A percentile compares a stretch with the other conserved stretches of the same genome.
Evolutionary conservation across 495 filamentous ascomycete species (phyloP).

Genomic region (Terfezia boudieri): DNA sequence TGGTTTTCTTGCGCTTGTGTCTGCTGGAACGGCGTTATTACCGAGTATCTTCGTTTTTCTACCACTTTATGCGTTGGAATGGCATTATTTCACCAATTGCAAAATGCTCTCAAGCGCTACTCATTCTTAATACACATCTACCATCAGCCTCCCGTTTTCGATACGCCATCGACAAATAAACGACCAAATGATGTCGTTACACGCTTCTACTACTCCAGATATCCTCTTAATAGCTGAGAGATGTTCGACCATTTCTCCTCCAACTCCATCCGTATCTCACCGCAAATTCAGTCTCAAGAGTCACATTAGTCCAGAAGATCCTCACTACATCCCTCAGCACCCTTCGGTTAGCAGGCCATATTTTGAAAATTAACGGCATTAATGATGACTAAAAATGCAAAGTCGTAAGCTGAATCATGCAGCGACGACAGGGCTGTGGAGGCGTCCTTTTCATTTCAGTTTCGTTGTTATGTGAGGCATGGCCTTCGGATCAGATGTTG

Average conservation of each 20-base stretch:
- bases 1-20: not conserved
- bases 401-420: not conserved
- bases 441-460: not conserved
- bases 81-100: not conserved
- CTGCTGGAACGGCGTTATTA: not conserved
- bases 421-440: not conserved
- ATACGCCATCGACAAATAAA: not conserved
- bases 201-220: not conserved
- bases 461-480: not conserved
- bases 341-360: not conserved
- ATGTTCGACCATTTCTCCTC: too few relatives aligned
- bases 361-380: not conserved
- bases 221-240: not conserved
- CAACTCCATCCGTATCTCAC: too few relatives aligned
- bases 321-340: not conserved
- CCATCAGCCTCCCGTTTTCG: not conserved
- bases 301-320: too few relatives aligned
- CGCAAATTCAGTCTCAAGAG: too few relatives aligned
- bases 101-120: not conserved
- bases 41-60: not conserved
- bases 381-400: not conserved
- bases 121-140: not conserved
- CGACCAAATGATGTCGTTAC: not conserved
- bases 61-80: not conserved
- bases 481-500: not conserved